Conservation (phyloP, 768 basidiomycete genomes). For the Auricularia auricula-judae region DNA sequence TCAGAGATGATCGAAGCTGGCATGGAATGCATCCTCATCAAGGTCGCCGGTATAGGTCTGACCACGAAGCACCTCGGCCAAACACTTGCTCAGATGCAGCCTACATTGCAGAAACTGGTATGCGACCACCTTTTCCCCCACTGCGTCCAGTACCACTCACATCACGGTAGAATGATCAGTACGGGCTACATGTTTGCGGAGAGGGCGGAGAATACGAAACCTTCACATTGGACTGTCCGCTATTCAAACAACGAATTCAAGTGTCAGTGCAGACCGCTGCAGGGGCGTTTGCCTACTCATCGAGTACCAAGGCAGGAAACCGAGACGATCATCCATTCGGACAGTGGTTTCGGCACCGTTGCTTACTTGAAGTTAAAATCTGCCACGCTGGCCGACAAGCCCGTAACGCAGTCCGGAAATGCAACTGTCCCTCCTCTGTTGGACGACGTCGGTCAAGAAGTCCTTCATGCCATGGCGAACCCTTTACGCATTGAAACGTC, state of each 20-base stretch:
- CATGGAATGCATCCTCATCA: slow-evolving; percentile 79
- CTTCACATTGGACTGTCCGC: slow-evolving; percentile 77
- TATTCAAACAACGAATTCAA: slow-evolving; percentile 67
- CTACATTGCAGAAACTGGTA: slow-evolving; percentile 63
- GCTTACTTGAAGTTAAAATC: slow-evolving; percentile 77
- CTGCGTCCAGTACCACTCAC: neutral
- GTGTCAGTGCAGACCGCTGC: neutral
- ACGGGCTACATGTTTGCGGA: slow-evolving; percentile 89
- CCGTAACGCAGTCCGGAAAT: slow-evolving; percentile 12
- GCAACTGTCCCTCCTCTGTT: slow-evolving; percentile 38
- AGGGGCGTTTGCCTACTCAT: neutral
- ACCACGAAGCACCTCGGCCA: slow-evolving; percentile 68
- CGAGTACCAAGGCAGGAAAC: slow-evolving; percentile 37
- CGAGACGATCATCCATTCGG: slow-evolving; percentile 66
- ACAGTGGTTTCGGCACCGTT: slow-evolving; percentile 79
- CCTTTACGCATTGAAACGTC: neutral
- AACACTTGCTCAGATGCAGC: slow-evolving; percentile 61
- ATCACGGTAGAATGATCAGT: slow-evolving; percentile 51
- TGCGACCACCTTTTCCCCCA: slow-evolving; percentile 11
- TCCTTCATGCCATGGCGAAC: slow-evolving; percentile 3
- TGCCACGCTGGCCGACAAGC: slow-evolving; percentile 53
- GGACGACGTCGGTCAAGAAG: slow-evolving; percentile 27
- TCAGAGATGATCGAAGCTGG: slow-evolving; percentile 75
- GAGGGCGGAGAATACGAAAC: slow-evolving; percentile 99
- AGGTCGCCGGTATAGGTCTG: slow-evolving; percentile 91